phyloP scores from a whole-genome alignment of 2,329 filamentous ascomycete genomes.

The Achaetomium macrosporum region DNA sequence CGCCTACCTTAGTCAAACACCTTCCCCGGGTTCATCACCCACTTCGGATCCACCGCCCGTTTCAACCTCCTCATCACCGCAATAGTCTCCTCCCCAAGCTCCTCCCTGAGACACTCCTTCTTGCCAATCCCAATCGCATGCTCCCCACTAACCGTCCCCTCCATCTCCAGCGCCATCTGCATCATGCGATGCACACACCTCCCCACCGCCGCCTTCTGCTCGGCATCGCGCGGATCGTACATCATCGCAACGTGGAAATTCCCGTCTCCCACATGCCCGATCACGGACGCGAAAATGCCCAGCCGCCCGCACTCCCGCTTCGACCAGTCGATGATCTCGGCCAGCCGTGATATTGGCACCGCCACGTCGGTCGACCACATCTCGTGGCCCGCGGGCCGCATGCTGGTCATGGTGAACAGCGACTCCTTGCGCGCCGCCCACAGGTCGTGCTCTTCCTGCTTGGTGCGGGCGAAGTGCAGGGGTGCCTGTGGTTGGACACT shows the following conservation, averaged over 20 bases:
- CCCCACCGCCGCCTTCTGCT: conserved; percentile 37
- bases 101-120: conserved; percentile 37
- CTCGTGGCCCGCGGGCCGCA: conserved; percentile 52
- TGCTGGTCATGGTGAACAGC: conserved; percentile 65
- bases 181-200: conserved; percentile 59
- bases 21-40: conserved; percentile 43
- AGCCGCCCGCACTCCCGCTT: conserved; percentile 53
- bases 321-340: conserved; percentile 64
- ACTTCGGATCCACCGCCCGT: conserved; percentile 53
- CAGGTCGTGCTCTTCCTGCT: conserved; percentile 61
- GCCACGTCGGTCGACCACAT: conserved; percentile 80
- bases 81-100: conserved; percentile 54
- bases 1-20: conserved; percentile 27
- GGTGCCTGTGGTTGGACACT: no score
- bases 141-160: conserved; percentile 55
- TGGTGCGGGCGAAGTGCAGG: conserved; percentile 60
- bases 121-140: conserved; percentile 26
- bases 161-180: conserved; percentile 58
- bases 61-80: conserved; percentile 62
- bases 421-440: conserved; percentile 74
- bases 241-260: conserved; percentile 52
- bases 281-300: conserved; percentile 53
- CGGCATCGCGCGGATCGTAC: conserved; percentile 45
- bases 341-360: conserved; percentile 65
- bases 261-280: conserved; percentile 63